phyloP scores from a whole-genome alignment of 2,329 filamentous ascomycete genomes.

The Xylariaceae sp. region DNA sequence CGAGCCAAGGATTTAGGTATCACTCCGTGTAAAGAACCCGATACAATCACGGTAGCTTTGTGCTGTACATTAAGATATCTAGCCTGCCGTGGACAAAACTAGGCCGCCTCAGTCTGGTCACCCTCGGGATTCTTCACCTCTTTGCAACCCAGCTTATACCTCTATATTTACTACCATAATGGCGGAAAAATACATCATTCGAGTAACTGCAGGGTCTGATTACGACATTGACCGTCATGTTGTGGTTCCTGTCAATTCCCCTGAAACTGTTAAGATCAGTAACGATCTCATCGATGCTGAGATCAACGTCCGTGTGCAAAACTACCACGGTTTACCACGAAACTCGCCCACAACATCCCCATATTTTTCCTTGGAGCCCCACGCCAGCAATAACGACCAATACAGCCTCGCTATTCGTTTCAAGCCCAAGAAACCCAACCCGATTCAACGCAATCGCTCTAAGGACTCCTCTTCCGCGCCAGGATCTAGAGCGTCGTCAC shows the following conservation, averaged over 20 bases:
- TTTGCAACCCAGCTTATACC: background rate
- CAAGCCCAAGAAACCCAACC: constrained; percentile 62
- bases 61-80: no score
- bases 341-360: constrained; percentile 71
- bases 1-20: no score
- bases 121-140: background rate
- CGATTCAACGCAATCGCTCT: constrained; percentile 19
- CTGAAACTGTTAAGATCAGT: constrained; percentile 66
- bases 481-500: background rate
- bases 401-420: constrained; percentile 86
- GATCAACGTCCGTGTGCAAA: constrained; percentile 75
- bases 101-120: background rate
- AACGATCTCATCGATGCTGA: constrained; percentile 68
- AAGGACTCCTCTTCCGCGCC: background rate
- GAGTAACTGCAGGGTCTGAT: constrained; percentile 78
- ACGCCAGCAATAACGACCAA: constrained; percentile 72
- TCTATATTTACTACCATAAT: constrained; percentile 42
- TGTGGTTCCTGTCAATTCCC: constrained; percentile 75
- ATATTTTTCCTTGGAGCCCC: constrained; percentile 77
- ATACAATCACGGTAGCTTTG: no score
- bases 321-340: constrained; percentile 72
- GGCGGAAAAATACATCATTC: constrained; percentile 78
- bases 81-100: background rate
- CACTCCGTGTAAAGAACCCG: no score
- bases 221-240: constrained; percentile 78